Base-by-base conservation (phyloP, 1,139 yeast species). In the Yamadazyma mexicana region DNA sequence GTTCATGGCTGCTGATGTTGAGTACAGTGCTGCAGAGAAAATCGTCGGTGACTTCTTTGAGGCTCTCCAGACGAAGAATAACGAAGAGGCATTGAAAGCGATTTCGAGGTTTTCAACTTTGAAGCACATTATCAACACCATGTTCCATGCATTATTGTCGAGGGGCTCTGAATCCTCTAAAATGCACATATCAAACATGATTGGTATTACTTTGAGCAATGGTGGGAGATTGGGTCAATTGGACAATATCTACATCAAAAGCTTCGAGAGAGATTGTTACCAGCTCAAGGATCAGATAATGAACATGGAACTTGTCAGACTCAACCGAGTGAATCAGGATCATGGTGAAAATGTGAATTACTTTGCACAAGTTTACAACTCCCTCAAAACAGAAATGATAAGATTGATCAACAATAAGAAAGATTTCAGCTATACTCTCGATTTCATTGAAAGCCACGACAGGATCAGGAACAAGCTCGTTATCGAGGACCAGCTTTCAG, bases 381-480 rank as follows among this genome's bases (percentile, higher is more conserved):
- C 66, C 7, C 50, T 79, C 41, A 74, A 73, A 42, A 51, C 62
- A 14, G 82, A 76, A 42, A 60, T 66, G 4, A 55, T 57, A 4
- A 58, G 81, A 38, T 54, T 71, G n/a, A 34, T 43, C 10, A 34
- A 31, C 15, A 54, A 54, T 11, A 49, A 55, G 9, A 48, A 54
- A 6, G 56, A 58, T 26, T 48, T 48, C 2, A 40, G 25, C 23
- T 81, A 79, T 69, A 59, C 69, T 1, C 56, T 86, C 18, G 92
- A 84, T 51, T 74, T 73, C 33, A 79, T 82, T 40, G 95, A 87
- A 55, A 84, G 86, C 33, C 65, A 70, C 23, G 80, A 82, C 50
- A 62, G 92, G 44, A 83, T 80, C 76, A 62, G 89, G 43, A 77
- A 68, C 42, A 61, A 83, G 42, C 54, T 84, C 35, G 59, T 80